phyloP scores from a whole-genome alignment of 768 basidiomycete species.

The Phanerochaete carnosa region DNA sequence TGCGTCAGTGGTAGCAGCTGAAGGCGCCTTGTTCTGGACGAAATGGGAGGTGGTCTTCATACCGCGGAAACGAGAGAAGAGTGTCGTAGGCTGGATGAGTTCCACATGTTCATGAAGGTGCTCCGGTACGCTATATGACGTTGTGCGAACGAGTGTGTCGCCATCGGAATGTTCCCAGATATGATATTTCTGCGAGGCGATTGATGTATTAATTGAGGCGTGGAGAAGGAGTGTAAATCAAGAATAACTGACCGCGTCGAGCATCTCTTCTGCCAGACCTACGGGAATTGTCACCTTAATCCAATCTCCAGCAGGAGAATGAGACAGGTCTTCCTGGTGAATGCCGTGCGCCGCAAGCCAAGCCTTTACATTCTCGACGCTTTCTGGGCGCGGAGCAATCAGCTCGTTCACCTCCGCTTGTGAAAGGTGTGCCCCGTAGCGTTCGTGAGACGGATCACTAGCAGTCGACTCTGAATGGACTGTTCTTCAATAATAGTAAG shows the following conservation, averaged over 20 bases:
- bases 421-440: constrained; percentile 42
- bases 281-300: constrained; percentile 56
- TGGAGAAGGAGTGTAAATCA: neutral
- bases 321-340: constrained; percentile 38
- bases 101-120: constrained; percentile 58
- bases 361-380: constrained; percentile 48
- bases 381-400: constrained; percentile 53
- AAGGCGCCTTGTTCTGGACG: neutral
- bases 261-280: constrained; percentile 59
- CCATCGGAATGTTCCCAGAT: constrained; percentile 56
- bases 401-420: constrained; percentile 63
- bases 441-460: constrained; percentile 24
- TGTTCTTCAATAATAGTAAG: neutral
- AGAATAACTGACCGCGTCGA: constrained; percentile 50
- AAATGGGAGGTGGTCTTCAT: constrained; percentile 37
- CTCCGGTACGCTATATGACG: constrained; percentile 61
- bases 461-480: neutral
- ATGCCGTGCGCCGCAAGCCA: constrained; percentile 63
- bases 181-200: constrained; percentile 48
- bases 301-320: constrained; percentile 71
- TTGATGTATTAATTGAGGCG: neutral
- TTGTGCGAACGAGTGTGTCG: constrained; percentile 58
- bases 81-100: constrained; percentile 68
- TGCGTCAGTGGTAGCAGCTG: neutral
- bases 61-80: constrained; percentile 49